Evolutionary conservation across 2,329 filamentous ascomycete species (phyloP).

Genomic region (Penicillium rolfsii): DNA sequence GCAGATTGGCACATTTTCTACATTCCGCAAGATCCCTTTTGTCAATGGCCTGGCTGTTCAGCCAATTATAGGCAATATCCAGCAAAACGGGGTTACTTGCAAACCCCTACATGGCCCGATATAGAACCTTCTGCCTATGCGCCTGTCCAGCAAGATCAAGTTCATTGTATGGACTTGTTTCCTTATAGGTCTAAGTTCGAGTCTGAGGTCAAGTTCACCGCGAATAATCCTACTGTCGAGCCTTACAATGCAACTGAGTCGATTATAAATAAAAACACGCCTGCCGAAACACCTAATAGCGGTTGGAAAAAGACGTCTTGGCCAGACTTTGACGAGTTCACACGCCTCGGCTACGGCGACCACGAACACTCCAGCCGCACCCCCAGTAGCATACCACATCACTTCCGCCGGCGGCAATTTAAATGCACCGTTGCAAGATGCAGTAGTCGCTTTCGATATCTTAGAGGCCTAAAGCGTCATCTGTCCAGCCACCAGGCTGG

Average conservation of each 20-base stretch:
- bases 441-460: no score
- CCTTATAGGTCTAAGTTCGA: constrained; percentile 21
- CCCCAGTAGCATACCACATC: no score
- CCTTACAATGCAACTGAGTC: background rate
- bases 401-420: no score
- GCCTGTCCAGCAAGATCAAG: background rate
- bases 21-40: background rate
- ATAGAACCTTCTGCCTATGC: background rate
- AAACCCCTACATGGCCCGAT: background rate
- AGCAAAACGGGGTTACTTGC: background rate
- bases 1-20: no score
- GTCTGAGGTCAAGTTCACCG: constrained; percentile 29
- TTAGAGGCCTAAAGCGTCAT: no score
- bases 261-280: background rate
- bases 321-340: no score
- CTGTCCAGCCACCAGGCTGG: no score
- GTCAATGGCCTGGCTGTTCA: background rate
- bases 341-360: no score
- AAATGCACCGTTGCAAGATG: no score
- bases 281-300: background rate
- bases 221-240: background rate
- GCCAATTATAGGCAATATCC: background rate
- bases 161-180: background rate
- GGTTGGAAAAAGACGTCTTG: background rate
- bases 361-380: no score